Evolutionary conservation across 176 grass and related monocot genomes (phyloP).

Genomic region (Rhynchospora pubera): DNA sequence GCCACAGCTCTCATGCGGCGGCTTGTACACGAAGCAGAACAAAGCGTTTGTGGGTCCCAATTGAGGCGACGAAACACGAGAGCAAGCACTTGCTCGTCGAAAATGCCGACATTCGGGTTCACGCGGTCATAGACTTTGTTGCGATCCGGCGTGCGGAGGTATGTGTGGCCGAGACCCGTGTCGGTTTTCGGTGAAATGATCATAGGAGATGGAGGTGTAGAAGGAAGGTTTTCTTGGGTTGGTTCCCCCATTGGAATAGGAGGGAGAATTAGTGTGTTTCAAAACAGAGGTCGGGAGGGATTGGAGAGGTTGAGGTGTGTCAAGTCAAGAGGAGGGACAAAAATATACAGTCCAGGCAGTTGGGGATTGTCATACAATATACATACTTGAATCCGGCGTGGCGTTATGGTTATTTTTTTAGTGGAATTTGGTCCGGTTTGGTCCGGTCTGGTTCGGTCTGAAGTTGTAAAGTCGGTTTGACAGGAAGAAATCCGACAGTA

Average conservation of each 20-base stretch:
- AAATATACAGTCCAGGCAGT: background rate
- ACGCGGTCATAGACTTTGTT: background rate
- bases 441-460: background rate
- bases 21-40: constrained; percentile 39
- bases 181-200: background rate
- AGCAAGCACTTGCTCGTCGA: constrained; percentile 49
- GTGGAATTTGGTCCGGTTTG: background rate
- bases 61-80: constrained; percentile 47
- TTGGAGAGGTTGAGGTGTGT: background rate
- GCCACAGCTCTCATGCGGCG: constrained; percentile 63
- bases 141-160: background rate
- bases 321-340: background rate
- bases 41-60: constrained; percentile 40
- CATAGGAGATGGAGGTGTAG: background rate
- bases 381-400: background rate
- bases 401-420: background rate
- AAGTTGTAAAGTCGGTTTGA: background rate
- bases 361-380: background rate
- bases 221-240: background rate
- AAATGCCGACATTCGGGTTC: constrained; percentile 41
- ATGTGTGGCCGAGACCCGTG: too few species aligned
- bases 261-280: background rate
- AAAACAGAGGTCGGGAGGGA: background rate
- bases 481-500: background rate
- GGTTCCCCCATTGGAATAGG: background rate